Evolutionary conservation across 306 rosid species (phyloP), one percentile per base, ranked within the genome.

Genomic region (Prunus mira): DNA sequence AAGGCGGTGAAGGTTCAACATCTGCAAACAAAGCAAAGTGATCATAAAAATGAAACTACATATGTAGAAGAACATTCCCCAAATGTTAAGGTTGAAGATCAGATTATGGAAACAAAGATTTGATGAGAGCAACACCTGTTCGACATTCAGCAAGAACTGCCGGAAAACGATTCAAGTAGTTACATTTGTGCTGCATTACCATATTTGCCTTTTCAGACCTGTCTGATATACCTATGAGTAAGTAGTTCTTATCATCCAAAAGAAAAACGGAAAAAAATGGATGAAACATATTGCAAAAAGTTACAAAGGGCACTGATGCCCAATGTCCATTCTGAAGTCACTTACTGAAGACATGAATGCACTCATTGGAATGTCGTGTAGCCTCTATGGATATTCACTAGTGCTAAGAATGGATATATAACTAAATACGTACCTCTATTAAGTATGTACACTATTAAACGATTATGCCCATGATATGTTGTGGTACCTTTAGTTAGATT

Each of bases 111-210:
- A 84, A 80, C 69, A 71, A 80, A 68, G 93, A 83, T 80, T 79
- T 75, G n/a, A 77, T 76, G 58, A 82, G 82, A 57, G 82, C 70
- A 73, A 79, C 76, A 60, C 88, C 98, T 20, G 87, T 82, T 72
- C 91, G 95, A 64, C 96, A 88, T 13, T 94, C 97, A 30, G 83
- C 80, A 51, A 85, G 96, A 89, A 82, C 89, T 80, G 78, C 84
- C 28, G 69, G 82, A 69, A 95, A 86, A 88, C 64, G 79, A 70
- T 89, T 89, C 77, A 88, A 86, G 98, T 95, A 92, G 38, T 30
- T 62, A 18, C 49, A 65, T 65, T 18, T 32, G 15, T 15, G 24
- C 47, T 1, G 19, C 69, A 64, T 64, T 20, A 17, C 15, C 27
- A 18, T 30, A 19, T 32, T 70, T 25, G 4, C 61, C 3, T 28